Base-by-base conservation (phyloP, 495 filamentous ascomycete genomes). In the Aspergillus asperescens region DNA sequence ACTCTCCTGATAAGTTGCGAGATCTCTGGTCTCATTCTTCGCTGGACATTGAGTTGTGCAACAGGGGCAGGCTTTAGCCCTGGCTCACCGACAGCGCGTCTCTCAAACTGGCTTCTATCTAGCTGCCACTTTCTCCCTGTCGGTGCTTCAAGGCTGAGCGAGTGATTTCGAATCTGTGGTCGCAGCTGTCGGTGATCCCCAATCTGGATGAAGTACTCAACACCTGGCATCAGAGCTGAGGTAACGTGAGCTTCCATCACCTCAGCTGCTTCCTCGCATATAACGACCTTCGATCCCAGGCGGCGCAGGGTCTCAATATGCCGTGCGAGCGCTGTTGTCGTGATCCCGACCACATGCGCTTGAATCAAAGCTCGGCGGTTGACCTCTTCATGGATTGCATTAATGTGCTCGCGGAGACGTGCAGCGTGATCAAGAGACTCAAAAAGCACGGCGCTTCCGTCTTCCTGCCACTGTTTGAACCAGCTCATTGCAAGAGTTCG, bases 181-280 rank as follows among this genome's bases (percentile, higher is more conserved):
- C 84, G 77, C 5, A 92, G 73, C 55, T 93, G 86, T 9, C 73
- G 69, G 57, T 91, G 87, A 62, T 93, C 88, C 0, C 88, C 87
- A 52, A 93, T 90, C 18, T 84, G 73, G 52, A 91, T 88, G 25
- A 72, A 65, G 56, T 92, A 88, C 57, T 92, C 80, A 3, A 90
- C 66, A 0, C 76, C 78, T 1, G 86, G 87, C 22, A 91, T 60
- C 1, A 94, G 60, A 1, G 86, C 79, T 0, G 85, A 80, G 5
- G 91, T 65, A 0, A 82, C 65, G 60, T 91, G 86, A 0, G 83
- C 74, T 57, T 91, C 87, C 18, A 90, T 65, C 0, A 92, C 84
- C 55, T 91, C 86, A 1, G 78, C 87, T 4, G 88, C 88, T 60
- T 93, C 88, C 65, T 92, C 88, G 55, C 81, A 84, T 4, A 92